Evolutionary conservation across 2,329 filamentous ascomycete genomes (phyloP).

Genomic region (Thermochaetoides dissita): DNA sequence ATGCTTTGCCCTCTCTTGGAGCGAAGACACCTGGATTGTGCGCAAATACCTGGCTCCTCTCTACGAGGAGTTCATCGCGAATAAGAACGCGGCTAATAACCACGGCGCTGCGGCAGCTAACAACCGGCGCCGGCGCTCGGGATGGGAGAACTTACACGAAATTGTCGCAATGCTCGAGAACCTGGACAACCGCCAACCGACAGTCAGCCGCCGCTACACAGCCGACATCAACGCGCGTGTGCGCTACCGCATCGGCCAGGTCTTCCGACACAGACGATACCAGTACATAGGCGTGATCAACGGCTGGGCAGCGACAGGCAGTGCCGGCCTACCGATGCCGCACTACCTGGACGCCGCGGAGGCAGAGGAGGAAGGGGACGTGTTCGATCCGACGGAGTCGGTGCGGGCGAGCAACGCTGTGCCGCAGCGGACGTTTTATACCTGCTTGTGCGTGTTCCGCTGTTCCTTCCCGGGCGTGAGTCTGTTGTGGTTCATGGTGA

Average conservation of each 20-base stretch:
- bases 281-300: slow-evolving; percentile 68
- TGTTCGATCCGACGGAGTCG: slow-evolving; percentile 5
- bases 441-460: slow-evolving; percentile 59
- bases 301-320: slow-evolving; percentile 55
- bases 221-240: slow-evolving; percentile 28
- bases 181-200: slow-evolving; percentile 29
- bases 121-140: slow-evolving; percentile 16
- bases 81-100: background rate
- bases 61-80: slow-evolving; percentile 29
- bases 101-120: slow-evolving; percentile 12
- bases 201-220: slow-evolving; percentile 20
- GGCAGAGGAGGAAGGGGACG: slow-evolving; percentile 39
- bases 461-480: slow-evolving; percentile 10
- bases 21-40: slow-evolving; percentile 59
- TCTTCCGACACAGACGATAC: slow-evolving; percentile 74
- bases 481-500: slow-evolving; percentile 7
- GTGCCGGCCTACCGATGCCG: slow-evolving; percentile 16
- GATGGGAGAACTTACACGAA: slow-evolving; percentile 24
- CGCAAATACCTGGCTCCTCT: slow-evolving; percentile 54
- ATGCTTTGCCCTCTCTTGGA: slow-evolving; percentile 49
- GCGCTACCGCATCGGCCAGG: slow-evolving; percentile 60
- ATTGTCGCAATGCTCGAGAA: slow-evolving; percentile 28
- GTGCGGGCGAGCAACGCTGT: slow-evolving; percentile 35
- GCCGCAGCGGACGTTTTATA: slow-evolving; percentile 65
- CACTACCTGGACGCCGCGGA: slow-evolving; percentile 18